Evolutionary conservation across 202 grass and related monocot species (phyloP).

Genomic region (Panicum hallii): DNA sequence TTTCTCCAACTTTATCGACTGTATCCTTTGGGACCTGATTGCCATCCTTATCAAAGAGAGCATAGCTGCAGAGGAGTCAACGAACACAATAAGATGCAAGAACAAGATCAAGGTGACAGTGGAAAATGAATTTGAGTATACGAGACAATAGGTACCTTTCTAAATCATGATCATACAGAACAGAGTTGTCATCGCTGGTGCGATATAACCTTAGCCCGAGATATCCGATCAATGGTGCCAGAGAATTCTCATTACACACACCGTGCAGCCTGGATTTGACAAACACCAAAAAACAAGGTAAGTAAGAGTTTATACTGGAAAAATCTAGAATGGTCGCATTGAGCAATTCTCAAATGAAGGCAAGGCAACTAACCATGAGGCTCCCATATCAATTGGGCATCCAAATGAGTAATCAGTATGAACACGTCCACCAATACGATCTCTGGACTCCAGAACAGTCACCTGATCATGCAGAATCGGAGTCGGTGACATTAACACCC

Average conservation of each 20-base stretch:
- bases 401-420: conserved; percentile 71
- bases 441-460: conserved; percentile 67
- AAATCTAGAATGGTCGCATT: not conserved
- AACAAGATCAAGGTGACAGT: not conserved
- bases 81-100: not conserved
- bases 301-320: not conserved
- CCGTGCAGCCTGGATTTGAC: conserved; percentile 64
- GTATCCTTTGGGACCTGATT: conserved; percentile 60
- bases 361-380: conserved; percentile 61
- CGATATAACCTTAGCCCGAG: conserved; percentile 72
- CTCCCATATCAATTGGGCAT: conserved; percentile 80
- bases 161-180: conserved; percentile 76
- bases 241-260: conserved; percentile 73
- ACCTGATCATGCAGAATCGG: conserved; percentile 31
- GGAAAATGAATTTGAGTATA: not conserved
- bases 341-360: not conserved
- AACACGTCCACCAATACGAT: conserved; percentile 64
- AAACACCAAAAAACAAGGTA: not conserved
- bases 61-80: conserved; percentile 46
- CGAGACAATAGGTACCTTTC: conserved; percentile 52
- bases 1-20: conserved; percentile 66
- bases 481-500: not conserved
- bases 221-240: conserved; percentile 68
- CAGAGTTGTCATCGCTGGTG: conserved; percentile 79
- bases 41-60: conserved; percentile 57